Evolutionary conservation across 129 eudicot genomes (phyloP).

Genomic region (Daucus carota): DH1_v3.0 NC_030383.2:8474501-8475000

Average conservation of each 20-base stretch:
- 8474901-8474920: background rate
- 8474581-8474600: conserved; percentile 4
- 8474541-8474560: background rate
- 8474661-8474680: conserved; percentile 72
- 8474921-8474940: background rate
- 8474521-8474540: background rate
- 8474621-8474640: conserved; percentile 78
- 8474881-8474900: background rate
- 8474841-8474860: background rate
- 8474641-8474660: conserved; percentile 69
- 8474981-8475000: background rate
- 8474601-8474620: conserved; percentile 55
- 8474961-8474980: background rate
- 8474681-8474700: conserved; percentile 29
- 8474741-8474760: conserved; percentile 49
- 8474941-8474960: background rate
- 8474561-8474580: background rate
- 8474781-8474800: conserved; percentile 79
- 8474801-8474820: conserved; percentile 63
- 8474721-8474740: conserved; percentile 2
- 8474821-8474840: conserved; percentile 48
- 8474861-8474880: background rate
- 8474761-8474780: conserved; percentile 83
- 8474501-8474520: background rate
- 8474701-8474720: conserved; percentile 10